Evolutionary conservation across 208 protist genomes (phyloP), one percentile per base, ranked within the genome.

Genomic region (Leishmania mexicana): DNA sequence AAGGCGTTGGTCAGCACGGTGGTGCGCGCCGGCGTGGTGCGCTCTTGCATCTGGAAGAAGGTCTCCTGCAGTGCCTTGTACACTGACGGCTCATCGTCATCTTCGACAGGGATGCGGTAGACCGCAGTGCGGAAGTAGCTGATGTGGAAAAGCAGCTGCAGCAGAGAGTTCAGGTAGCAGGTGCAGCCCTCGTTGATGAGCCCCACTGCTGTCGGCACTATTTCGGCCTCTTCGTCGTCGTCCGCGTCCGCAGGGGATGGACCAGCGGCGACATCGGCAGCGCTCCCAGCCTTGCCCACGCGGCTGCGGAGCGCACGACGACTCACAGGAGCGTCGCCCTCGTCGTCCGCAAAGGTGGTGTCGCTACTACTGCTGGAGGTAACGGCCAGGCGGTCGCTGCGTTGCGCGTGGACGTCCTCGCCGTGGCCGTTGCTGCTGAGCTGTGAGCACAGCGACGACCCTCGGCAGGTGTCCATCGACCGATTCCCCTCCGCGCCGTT

Each of bases 131-230:
- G 92, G 85, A 98, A 97, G 78, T 96, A 96, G 57, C 88, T 83
- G 38, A 94, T 87, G 83, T 97, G 93, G 81, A 95, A 97, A 7
- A 98, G 82, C 11, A 95, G 83, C 84, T 98, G 96, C 49, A 98
- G 87, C 15, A 98, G 86, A 13, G 95, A 95, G 82, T 98, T 98
- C 38, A 98, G 81, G 81, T 98, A 98, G 83, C 96, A 98, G 53
- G 95, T 98, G 80, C 91, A 93, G 77, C 96, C 95, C 65, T 98
- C 93, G 85, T 98, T 98, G 68, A 96, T 87, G 71, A 98, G 88
- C 11, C 96, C 96, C 31, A 92, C 89, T 2, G 87, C 88, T 10
- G 81, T 75, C 2, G 79, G 75, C 1, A 47, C 62, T 13, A 10
- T 45, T 7, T 54, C 58, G 10, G 24, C 75, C 15, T 45, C 81